phyloP scores from a whole-genome alignment of 2,329 filamentous ascomycete species.

The Aureobasidium sp. region DNA sequence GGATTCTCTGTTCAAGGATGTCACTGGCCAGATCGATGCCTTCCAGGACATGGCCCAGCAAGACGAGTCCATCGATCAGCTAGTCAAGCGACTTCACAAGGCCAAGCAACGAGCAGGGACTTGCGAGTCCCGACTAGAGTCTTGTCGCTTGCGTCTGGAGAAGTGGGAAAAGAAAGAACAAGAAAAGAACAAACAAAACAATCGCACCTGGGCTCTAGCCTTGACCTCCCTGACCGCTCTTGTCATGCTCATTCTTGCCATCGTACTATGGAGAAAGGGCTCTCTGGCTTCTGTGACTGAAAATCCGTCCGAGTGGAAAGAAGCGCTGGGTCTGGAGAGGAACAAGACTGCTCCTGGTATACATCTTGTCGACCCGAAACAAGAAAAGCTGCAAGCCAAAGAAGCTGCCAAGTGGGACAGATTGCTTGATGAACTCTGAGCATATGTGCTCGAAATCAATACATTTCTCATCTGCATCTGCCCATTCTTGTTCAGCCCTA shows the following conservation, averaged over 20 bases:
- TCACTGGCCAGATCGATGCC: slow-evolving; percentile 45
- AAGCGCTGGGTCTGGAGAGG: slow-evolving; percentile 1
- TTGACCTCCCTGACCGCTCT: not conserved
- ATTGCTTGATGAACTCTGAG: slow-evolving; percentile 16
- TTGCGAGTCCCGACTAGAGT: slow-evolving; percentile 56
- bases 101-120: slow-evolving; percentile 52
- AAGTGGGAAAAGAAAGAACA: slow-evolving; percentile 60
- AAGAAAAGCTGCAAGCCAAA: slow-evolving; percentile 9
- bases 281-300: slow-evolving; percentile 6
- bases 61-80: slow-evolving; percentile 51
- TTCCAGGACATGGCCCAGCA: slow-evolving; percentile 55
- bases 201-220: slow-evolving; percentile 11
- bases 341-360: slow-evolving; percentile 14
- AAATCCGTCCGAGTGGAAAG: slow-evolving; percentile 8
- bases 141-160: slow-evolving; percentile 56
- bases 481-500: not conserved
- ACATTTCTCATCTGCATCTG: not conserved
- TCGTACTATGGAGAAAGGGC: slow-evolving; percentile 9
- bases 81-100: slow-evolving; percentile 53
- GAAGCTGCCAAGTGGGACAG: slow-evolving; percentile 13
- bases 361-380: not conserved
- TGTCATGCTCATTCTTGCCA: slow-evolving; percentile 1
- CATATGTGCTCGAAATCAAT: too few species aligned
- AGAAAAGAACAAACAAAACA: slow-evolving; percentile 54
- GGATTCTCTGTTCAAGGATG: slow-evolving; percentile 71